These are phyloP conservation scores for Coniferiporia weirii DNA, from an alignment of 1,284 basidiomycete species.

Conservation along the genomic window DNA sequence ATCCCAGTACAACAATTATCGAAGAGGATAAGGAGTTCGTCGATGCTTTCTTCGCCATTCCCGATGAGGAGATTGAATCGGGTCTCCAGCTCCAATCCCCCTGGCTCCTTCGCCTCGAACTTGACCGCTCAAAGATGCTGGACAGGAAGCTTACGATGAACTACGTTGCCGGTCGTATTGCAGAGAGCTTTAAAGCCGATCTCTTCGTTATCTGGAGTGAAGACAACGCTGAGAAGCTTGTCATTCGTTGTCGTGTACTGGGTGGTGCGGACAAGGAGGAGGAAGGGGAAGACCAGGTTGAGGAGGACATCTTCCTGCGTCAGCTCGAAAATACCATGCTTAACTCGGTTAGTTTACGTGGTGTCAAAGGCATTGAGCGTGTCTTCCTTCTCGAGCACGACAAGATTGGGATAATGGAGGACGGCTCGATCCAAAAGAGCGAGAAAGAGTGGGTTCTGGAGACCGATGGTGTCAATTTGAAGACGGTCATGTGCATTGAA, in stretches of 20 bases:
- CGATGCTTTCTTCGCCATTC: slow-evolving; percentile 98
- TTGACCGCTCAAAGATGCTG: slow-evolving; percentile 97
- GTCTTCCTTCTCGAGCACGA: slow-evolving; percentile 93
- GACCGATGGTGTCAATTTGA: slow-evolving; percentile 94
- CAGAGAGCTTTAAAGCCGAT: slow-evolving; percentile 93
- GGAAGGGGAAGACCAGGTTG: slow-evolving; percentile 67
- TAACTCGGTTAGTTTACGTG: slow-evolving; percentile 92
- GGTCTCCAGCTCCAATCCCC: slow-evolving; percentile 92
- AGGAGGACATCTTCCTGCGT: slow-evolving; percentile 96
- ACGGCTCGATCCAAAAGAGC: slow-evolving; percentile 57
- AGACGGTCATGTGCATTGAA: slow-evolving; percentile 90
- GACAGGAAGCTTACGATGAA: slow-evolving; percentile 96
- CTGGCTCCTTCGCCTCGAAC: slow-evolving; percentile 94
- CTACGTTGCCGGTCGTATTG: slow-evolving; percentile 91
- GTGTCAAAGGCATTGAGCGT: slow-evolving; percentile 86
- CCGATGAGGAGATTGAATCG: slow-evolving; percentile 92
- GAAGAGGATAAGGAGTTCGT: slow-evolving; percentile 97
- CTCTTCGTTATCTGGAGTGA: slow-evolving; percentile 98
- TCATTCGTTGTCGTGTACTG: slow-evolving; percentile 94
- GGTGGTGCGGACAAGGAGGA: slow-evolving; percentile 90
- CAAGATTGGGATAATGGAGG: slow-evolving; percentile 63
- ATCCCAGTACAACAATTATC: slow-evolving; percentile 89
- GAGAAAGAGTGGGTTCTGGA: slow-evolving; percentile 95
- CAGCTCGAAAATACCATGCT: slow-evolving; percentile 96
- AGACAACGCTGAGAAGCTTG: slow-evolving; percentile 96